phyloP scores from a whole-genome alignment of 345 rosid genomes.

The Eucalyptus regnans region DNA sequence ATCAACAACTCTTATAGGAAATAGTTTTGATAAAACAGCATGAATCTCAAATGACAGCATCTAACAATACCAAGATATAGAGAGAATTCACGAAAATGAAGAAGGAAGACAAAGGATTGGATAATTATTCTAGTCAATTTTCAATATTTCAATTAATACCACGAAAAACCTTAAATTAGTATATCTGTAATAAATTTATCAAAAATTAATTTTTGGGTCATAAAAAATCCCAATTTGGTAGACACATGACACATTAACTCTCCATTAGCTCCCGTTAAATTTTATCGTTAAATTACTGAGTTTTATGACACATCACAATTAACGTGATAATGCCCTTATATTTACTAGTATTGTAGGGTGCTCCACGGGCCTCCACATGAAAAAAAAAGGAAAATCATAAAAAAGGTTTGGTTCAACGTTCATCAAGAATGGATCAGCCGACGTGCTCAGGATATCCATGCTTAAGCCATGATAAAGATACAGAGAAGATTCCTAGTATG shows the following conservation, averaged over 20 bases:
- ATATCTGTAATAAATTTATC: accelerated
- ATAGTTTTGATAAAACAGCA: not conserved
- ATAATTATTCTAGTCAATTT: not conserved
- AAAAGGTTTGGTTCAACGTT: not conserved
- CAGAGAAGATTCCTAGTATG: not conserved
- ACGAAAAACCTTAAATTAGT: too few relatives aligned
- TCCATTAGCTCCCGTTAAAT: accelerated
- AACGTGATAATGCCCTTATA: too few relatives aligned
- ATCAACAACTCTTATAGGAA: not conserved
- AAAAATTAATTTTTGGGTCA: too few relatives aligned
- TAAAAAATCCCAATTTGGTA: too few relatives aligned
- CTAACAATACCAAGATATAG: not conserved
- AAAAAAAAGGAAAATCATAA: not conserved
- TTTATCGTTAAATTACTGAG: too few relatives aligned
- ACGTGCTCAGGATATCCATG: not conserved
- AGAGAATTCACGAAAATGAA: not conserved
- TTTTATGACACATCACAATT: too few relatives aligned
- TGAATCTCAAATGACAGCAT: not conserved
- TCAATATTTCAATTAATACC: not conserved
- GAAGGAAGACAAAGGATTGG: not conserved
- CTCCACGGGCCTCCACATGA: too few relatives aligned
- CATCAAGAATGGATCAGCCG: not conserved
- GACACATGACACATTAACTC: too few relatives aligned
- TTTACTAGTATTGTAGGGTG: too few relatives aligned
- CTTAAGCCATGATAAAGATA: not conserved